These are phyloP conservation scores for Abrus pulchellus DNA, from an alignment of 306 rosid species.

Conservation along the genomic window DNA sequence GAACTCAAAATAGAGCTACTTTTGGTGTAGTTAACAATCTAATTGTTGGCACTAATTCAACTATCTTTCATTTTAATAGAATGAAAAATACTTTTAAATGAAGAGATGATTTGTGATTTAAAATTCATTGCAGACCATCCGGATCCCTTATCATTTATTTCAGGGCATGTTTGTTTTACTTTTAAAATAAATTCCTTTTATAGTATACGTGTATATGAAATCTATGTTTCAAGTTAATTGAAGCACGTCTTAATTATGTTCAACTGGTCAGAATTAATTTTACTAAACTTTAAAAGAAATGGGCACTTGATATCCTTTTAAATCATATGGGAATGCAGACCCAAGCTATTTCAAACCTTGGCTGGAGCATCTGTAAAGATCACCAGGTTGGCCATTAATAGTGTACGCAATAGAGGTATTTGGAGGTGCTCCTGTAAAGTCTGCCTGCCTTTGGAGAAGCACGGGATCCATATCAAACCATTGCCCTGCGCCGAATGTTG, in stretches of 20 bases:
- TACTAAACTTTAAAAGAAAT: no score
- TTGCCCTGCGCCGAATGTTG: conserved; percentile 66
- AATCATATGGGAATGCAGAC: not conserved
- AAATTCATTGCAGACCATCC: not conserved
- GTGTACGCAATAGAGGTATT: conserved; percentile 81
- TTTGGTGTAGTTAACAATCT: not conserved
- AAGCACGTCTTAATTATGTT: no score
- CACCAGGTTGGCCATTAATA: conserved; percentile 93
- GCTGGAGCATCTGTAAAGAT: conserved; percentile 76
- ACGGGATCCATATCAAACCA: conserved; percentile 83
- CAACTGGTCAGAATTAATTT: no score
- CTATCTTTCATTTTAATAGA: not conserved
- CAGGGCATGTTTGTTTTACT: not conserved
- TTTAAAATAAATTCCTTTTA: no score
- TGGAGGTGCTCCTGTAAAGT: conserved; percentile 80
- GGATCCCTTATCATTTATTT: conserved; percentile 5
- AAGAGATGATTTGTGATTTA: not conserved
- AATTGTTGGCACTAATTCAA: not conserved
- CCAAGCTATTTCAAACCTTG: conserved; percentile 62
- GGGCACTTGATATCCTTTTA: not conserved
- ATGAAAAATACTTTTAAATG: not conserved
- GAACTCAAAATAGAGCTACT: not conserved
- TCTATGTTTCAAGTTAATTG: no score
- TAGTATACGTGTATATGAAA: no score
- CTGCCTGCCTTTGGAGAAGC: conserved; percentile 65